Evolutionary conservation across 176 grass and related monocot genomes (phyloP).

Genomic region (Oryza longistaminata): DNA sequence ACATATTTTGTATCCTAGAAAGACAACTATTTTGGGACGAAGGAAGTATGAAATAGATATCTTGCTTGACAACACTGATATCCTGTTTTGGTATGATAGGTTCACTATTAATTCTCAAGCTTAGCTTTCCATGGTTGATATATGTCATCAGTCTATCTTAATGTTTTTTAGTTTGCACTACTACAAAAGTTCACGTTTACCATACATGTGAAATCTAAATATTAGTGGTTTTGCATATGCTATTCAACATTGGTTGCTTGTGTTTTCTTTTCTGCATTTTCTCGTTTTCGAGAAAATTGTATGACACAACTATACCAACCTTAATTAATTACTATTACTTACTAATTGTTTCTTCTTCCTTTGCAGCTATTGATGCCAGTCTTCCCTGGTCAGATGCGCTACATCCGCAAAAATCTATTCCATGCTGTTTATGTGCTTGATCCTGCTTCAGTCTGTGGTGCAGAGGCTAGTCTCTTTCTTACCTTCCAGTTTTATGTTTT

Average conservation of each 20-base stretch:
- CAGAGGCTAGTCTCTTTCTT: slow-evolving; percentile 61
- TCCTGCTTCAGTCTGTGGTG: slow-evolving; percentile 78
- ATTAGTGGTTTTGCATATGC: not conserved
- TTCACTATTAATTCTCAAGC: not conserved
- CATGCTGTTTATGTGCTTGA: slow-evolving; percentile 93
- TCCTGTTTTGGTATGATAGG: slow-evolving; percentile 5
- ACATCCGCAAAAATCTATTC: slow-evolving; percentile 98
- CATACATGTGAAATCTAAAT: not conserved
- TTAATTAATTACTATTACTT: slow-evolving; percentile 18
- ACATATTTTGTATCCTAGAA: too few species aligned
- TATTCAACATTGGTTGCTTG: slow-evolving; percentile 20
- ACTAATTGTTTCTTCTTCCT: slow-evolving; percentile 11
- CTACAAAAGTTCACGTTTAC: slow-evolving; percentile 2
- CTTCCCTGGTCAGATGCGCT: slow-evolving; percentile 90
- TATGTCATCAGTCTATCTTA: not conserved
- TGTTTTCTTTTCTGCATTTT: slow-evolving; percentile 8
- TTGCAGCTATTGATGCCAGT: slow-evolving; percentile 97
- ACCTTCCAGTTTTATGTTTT: slow-evolving; percentile 24
- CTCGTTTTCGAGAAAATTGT: not conserved
- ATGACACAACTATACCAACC: slow-evolving; percentile 2
- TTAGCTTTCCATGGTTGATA: slow-evolving; percentile 2
- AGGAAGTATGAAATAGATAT: not conserved
- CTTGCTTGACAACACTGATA: not conserved
- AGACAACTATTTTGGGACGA: too few species aligned
- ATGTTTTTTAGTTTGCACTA: slow-evolving; percentile 27